These are phyloP conservation scores for Auricularia cornea DNA, from an alignment of 768 basidiomycete species.

Conservation along the genomic window DNA sequence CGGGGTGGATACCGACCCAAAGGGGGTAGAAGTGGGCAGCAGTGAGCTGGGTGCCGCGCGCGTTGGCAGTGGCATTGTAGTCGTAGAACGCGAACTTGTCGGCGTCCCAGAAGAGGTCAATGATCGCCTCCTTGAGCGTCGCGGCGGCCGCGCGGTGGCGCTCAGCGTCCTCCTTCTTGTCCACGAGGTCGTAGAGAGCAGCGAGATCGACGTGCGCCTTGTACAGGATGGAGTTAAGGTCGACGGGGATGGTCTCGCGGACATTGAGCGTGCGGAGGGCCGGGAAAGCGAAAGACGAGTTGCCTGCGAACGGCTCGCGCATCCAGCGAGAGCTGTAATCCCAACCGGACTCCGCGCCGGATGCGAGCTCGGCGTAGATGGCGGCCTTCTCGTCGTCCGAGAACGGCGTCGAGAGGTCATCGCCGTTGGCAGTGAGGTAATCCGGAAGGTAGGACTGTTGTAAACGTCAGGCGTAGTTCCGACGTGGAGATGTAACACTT, in stretches of 20 bases:
- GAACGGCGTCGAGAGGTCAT: conserved; percentile 39
- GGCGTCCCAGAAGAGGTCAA: conserved; percentile 84
- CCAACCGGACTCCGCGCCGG: conserved; percentile 74
- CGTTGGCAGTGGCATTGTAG: conserved; percentile 65
- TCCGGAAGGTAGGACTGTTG: conserved; percentile 37
- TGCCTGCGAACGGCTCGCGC: conserved; percentile 30
- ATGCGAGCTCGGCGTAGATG: conserved; percentile 82
- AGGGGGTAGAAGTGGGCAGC: conserved; percentile 74
- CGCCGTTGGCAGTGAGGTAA: conserved; percentile 66
- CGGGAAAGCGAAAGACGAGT: conserved; percentile 16
- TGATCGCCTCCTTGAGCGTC: conserved; percentile 53
- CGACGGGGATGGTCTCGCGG: conserved; percentile 58
- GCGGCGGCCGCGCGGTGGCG: conserved; percentile 49
- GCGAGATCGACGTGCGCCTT: conserved; percentile 55
- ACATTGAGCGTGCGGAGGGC: conserved; percentile 67
- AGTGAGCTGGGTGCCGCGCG: conserved; percentile 59
- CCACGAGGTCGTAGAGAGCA: conserved; percentile 37
- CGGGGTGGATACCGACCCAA: conserved; percentile 81
- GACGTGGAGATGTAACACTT: conserved; percentile 6
- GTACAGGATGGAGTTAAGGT: conserved; percentile 80
- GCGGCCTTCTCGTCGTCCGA: conserved; percentile 50
- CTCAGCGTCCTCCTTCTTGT: conserved; percentile 27
- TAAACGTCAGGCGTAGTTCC: neutral
- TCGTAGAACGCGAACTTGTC: conserved; percentile 85
- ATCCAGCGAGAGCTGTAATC: conserved; percentile 36